A percentile compares a stretch with the other conserved stretches of the same genome.
phyloP scores from a whole-genome alignment of 306 rosid species.

The Vicia sativa region DNA sequence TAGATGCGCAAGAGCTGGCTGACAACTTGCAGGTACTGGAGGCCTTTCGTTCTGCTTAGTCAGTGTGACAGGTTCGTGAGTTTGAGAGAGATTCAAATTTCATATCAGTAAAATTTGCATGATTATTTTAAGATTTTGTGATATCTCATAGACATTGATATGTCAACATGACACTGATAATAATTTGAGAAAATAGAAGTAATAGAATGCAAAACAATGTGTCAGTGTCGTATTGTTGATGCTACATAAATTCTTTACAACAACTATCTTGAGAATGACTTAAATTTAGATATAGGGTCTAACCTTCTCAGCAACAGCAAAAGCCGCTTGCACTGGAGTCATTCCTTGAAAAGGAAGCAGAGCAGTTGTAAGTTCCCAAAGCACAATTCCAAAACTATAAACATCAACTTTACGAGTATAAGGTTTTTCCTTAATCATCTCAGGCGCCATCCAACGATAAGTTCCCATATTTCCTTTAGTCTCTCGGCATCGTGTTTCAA shows the following conservation, averaged over 20 bases:
- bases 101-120: not conserved
- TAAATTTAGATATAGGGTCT: slow-evolving; percentile 21
- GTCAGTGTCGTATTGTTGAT: not conserved
- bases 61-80: not conserved
- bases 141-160: not conserved
- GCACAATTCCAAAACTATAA: slow-evolving; percentile 93
- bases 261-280: not conserved
- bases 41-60: slow-evolving; percentile 89
- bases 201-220: not conserved
- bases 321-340: slow-evolving; percentile 99
- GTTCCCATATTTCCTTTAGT: slow-evolving; percentile 99
- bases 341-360: slow-evolving; percentile 96
- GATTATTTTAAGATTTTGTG: not conserved
- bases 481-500: slow-evolving; percentile 82
- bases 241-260: not conserved
- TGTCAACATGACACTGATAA: not conserved
- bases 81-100: slow-evolving; percentile 5
- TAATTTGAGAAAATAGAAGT: not conserved
- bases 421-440: slow-evolving; percentile 92
- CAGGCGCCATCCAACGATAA: slow-evolving; percentile 99
- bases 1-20: slow-evolving; percentile 86
- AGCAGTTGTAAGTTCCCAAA: slow-evolving; percentile 95
- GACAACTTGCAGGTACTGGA: slow-evolving; percentile 95
- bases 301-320: slow-evolving; percentile 98
- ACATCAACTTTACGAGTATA: slow-evolving; percentile 90